A percentile compares a stretch with the other conserved stretches of the same genome.
Evolutionary conservation across 306 rosid species (phyloP).

Genomic region (Sindora glabra): DNA sequence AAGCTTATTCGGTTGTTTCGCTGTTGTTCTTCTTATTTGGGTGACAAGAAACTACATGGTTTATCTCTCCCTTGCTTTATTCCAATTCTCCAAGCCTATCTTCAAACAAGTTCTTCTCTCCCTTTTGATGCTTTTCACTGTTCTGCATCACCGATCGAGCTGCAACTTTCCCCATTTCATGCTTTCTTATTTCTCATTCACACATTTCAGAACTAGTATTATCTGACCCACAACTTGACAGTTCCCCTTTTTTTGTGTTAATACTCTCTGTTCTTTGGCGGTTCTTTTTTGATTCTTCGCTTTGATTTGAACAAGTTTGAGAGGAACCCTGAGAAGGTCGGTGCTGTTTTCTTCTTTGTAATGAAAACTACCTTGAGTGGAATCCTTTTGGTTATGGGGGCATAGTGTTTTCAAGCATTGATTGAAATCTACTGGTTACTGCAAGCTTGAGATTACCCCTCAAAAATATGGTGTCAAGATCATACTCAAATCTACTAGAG

Average conservation of each 20-base stretch:
- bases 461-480: conserved; percentile 57
- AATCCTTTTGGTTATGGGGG: conserved; percentile 11
- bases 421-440: background rate
- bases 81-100: conserved; percentile 36
- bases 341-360: background rate
- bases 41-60: conserved; percentile 18
- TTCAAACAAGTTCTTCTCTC: conserved; percentile 6
- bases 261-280: background rate
- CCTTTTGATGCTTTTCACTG: conserved; percentile 3
- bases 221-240: conserved; percentile 21
- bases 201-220: conserved; percentile 21
- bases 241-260: background rate
- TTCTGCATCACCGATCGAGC: conserved; percentile 9
- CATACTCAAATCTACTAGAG: conserved; percentile 66
- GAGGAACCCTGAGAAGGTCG: background rate
- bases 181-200: conserved; percentile 24
- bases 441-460: background rate
- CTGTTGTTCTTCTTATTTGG: conserved; percentile 14
- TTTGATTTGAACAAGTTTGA: background rate
- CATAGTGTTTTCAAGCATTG: conserved; percentile 11
- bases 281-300: background rate
- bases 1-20: conserved; percentile 42
- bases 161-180: conserved; percentile 11
- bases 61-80: conserved; percentile 23
- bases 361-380: conserved; percentile 12